phyloP scores from a whole-genome alignment of 345 rosid species.

The Acer campestre region DNA sequence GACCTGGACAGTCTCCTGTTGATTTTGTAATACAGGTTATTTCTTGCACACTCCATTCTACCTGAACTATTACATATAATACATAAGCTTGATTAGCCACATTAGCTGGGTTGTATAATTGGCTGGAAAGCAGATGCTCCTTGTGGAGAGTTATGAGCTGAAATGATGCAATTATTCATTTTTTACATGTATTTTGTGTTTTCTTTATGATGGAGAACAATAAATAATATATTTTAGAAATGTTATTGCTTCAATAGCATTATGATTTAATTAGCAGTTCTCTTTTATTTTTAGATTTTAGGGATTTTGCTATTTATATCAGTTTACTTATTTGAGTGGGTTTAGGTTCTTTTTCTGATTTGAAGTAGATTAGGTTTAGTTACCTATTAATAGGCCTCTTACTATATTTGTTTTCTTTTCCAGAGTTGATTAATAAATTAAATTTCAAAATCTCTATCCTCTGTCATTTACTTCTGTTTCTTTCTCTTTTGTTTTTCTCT shows the following conservation, averaged over 20 bases:
- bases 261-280: neutral
- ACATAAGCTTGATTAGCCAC: neutral
- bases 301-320: neutral
- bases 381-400: no score
- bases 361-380: neutral
- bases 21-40: constrained; percentile 87
- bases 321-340: neutral
- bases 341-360: neutral
- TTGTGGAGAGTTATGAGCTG: constrained; percentile 6
- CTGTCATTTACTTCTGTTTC: neutral
- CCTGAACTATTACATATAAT: neutral
- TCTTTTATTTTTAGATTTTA: neutral
- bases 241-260: neutral
- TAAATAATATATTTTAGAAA: neutral
- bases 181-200: neutral
- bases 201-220: neutral
- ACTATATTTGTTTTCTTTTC: no score
- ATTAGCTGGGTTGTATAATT: neutral
- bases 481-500: neutral
- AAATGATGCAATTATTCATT: neutral
- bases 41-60: constrained; percentile 13
- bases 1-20: constrained; percentile 62
- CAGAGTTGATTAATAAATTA: neutral
- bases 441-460: neutral
- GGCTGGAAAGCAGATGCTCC: neutral